A percentile compares a stretch with the other conserved stretches of the same genome.
Evolutionary conservation across 1,284 basidiomycete genomes (phyloP).

Genomic region (Flammula alnicola): DNA sequence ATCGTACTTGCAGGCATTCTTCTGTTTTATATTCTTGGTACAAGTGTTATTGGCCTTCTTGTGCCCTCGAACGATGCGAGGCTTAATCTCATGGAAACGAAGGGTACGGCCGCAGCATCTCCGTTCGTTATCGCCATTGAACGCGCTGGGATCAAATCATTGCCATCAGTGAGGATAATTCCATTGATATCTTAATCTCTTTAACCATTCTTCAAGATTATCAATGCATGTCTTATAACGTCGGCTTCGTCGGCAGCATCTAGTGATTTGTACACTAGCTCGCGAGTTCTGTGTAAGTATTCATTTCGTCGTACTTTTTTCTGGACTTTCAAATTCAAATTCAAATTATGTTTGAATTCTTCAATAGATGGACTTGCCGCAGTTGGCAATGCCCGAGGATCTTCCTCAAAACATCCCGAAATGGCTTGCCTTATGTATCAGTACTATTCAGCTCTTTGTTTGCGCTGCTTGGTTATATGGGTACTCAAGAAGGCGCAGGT

Average conservation of each 20-base stretch:
- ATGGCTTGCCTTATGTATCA: constrained; percentile 78
- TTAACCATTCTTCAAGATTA: constrained; percentile 52
- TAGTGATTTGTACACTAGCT: constrained; percentile 82
- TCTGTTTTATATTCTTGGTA: constrained; percentile 70
- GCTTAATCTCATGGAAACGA: constrained; percentile 49
- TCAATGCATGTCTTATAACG: constrained; percentile 86
- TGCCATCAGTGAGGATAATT: constrained; percentile 59
- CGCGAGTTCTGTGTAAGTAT: constrained; percentile 77
- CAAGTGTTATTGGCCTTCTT: constrained; percentile 74
- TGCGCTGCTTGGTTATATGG: constrained; percentile 76
- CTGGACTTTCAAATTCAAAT: neutral
- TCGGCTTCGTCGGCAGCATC: constrained; percentile 89
- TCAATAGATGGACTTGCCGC: constrained; percentile 75
- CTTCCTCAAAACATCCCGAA: constrained; percentile 69
- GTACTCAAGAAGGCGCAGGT: constrained; percentile 57
- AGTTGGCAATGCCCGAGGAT: constrained; percentile 79
- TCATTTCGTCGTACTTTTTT: neutral
- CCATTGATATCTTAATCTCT: neutral
- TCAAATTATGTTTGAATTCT: neutral
- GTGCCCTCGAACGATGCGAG: constrained; percentile 68
- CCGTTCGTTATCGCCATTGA: constrained; percentile 86
- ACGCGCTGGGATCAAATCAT: constrained; percentile 72
- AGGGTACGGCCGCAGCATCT: constrained; percentile 69
- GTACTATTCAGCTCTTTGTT: constrained; percentile 74
- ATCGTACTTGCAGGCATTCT: constrained; percentile 47